These are phyloP conservation scores for Pestalotiopsis sp. DNA, from an alignment of 2,329 filamentous ascomycete species.

Conservation along the genomic window DNA sequence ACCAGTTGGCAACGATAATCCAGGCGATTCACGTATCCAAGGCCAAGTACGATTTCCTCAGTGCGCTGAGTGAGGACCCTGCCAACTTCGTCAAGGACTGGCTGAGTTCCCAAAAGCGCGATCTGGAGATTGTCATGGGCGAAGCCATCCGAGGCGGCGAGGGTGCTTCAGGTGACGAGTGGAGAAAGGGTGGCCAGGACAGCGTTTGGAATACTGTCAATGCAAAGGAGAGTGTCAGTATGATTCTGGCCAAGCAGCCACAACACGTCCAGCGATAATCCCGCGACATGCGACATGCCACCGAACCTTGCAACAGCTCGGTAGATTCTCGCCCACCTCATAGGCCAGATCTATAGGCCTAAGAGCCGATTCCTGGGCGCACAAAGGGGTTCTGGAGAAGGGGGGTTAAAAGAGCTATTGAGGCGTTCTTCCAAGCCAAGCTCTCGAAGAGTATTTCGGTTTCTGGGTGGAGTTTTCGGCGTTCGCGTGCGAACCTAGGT, in stretches of 20 bases:
- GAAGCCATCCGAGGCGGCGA: constrained; percentile 71
- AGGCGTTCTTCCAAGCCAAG: background rate
- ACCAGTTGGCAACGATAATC: constrained; percentile 81
- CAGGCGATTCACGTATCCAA: constrained; percentile 85
- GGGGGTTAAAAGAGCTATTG: background rate
- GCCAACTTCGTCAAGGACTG: constrained; percentile 83
- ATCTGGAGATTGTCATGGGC: constrained; percentile 85
- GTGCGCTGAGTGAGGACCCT: constrained; percentile 77
- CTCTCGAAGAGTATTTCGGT: background rate
- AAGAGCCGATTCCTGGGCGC: background rate
- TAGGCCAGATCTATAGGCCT: background rate
- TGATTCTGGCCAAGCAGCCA: constrained; percentile 59
- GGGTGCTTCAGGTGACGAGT: constrained; percentile 64
- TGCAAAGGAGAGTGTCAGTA: constrained; percentile 65
- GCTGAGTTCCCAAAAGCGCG: constrained; percentile 88
- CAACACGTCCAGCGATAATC: constrained; percentile 15
- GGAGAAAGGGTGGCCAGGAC: constrained; percentile 62
- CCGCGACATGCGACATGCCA: background rate
- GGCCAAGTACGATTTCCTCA: constrained; percentile 88
- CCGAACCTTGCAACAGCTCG: background rate
- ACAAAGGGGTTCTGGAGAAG: background rate
- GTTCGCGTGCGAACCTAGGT: background rate
- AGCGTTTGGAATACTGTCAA: constrained; percentile 62
- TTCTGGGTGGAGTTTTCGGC: background rate
- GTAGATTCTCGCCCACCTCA: background rate